Evolutionary conservation across 179 eudicot species (phyloP).

Genomic region (Vitellaria paradoxa): DNA sequence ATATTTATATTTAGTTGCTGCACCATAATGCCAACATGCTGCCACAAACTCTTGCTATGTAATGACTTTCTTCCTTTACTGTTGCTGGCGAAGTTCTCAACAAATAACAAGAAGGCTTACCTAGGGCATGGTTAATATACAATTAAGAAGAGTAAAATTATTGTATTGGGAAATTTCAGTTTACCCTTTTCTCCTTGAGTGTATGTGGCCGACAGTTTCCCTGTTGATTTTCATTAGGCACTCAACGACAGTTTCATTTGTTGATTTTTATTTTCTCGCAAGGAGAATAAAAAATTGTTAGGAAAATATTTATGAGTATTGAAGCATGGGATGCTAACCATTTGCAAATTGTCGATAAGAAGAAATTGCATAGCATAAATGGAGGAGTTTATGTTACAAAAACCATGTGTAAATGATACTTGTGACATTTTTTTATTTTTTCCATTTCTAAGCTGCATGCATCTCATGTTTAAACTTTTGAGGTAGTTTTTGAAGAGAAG

Average conservation of each 20-base stretch:
- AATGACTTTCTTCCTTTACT: neutral
- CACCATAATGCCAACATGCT: neutral
- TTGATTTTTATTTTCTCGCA: too few species aligned
- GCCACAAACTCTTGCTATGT: neutral
- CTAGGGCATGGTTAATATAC: neutral
- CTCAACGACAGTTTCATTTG: too few species aligned
- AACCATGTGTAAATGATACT: slow-evolving; percentile 1
- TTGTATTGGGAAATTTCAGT: neutral
- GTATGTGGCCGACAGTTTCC: slow-evolving; percentile 3
- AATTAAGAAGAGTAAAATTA: neutral
- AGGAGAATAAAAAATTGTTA: neutral
- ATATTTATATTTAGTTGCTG: neutral
- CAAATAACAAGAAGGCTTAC: neutral
- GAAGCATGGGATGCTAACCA: neutral
- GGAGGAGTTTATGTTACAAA: neutral
- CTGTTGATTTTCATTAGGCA: neutral
- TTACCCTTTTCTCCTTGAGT: neutral
- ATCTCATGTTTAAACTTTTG: neutral
- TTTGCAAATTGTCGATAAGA: neutral
- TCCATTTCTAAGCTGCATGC: neutral
- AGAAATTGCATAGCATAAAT: neutral
- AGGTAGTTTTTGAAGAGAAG: neutral
- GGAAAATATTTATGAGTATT: neutral
- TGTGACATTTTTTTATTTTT: neutral
- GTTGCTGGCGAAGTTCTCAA: neutral